Conservation (phyloP, 345 rosid species). For the Ceriops tagal region DNA sequence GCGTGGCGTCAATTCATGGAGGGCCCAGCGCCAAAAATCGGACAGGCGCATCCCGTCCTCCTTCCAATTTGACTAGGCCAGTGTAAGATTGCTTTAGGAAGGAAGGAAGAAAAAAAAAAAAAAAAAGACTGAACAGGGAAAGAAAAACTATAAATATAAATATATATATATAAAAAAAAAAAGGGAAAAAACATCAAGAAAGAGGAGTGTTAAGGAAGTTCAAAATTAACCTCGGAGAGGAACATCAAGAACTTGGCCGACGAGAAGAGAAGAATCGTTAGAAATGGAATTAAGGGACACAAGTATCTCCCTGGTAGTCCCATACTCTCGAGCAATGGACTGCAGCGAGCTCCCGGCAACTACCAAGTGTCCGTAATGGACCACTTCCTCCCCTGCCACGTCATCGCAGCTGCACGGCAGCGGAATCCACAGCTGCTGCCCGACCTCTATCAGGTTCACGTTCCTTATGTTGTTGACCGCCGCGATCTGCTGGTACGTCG, state of each 20-base stretch:
- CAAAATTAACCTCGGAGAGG: conserved; percentile 22
- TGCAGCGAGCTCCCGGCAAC: conserved; percentile 20
- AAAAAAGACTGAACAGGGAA: too few species aligned
- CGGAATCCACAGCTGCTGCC: conserved; percentile 26
- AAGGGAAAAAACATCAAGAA: not conserved
- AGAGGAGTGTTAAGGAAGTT: not conserved
- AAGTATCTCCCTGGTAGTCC: conserved; percentile 10
- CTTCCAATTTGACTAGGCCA: too few species aligned
- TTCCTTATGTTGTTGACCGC: conserved; percentile 9
- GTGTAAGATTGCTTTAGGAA: too few species aligned
- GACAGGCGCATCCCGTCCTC: too few species aligned
- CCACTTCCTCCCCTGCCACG: conserved; percentile 18
- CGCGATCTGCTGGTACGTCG: conserved; percentile 13
- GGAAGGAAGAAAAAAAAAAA: too few species aligned
- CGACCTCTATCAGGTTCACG: not conserved
- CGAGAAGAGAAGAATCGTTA: conserved; percentile 12
- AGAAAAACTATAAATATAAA: too few species aligned
- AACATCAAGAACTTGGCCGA: conserved; percentile 32
- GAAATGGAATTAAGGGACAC: conserved; percentile 13
- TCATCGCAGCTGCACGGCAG: conserved; percentile 33
- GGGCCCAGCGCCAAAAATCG: too few species aligned
- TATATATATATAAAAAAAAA: too few species aligned
- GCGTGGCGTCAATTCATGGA: too few species aligned
- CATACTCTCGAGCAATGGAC: conserved; percentile 15
- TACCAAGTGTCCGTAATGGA: conserved; percentile 29